Evolutionary conservation across 441 rosid genomes (phyloP), one percentile per base, ranked within the genome.

Genomic region (Capsella rubella): DNA sequence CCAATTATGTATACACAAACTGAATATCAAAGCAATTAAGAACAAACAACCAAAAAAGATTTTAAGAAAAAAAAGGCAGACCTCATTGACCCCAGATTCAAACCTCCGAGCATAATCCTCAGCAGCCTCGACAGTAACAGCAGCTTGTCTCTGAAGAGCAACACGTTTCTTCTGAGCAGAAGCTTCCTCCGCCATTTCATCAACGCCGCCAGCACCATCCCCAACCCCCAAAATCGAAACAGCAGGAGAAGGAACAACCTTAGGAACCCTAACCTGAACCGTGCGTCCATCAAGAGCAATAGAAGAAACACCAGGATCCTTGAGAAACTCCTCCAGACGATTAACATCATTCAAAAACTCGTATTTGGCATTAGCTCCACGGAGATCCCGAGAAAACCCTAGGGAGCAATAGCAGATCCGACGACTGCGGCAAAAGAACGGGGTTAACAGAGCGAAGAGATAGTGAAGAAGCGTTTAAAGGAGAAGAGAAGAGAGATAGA

Each of bases 381-480:
- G 95, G 82, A 87, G 95, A 80, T 71, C 68, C 70, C 81, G 84
- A 64, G 90, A 85, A 89, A 95, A 95, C 93, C 98, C 99, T 93
- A 93, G 82, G 58, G 89, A 43, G 80, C 98, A 95, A 80, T 68
- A 87, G 86, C 99, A 93, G 78, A 95, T 89, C 75, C 94, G 87
- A 61, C 92, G 96, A 73, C 99, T 93, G 74, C 90, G 79, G 64
- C 43, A 4, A 29, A 42, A 45, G 25, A 2, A 32, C 4, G 15
- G 42, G 4, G 7, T 47, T 27, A 40, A 66, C 8, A 31, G 35
- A 16, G 60, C 39, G 63, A 51, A 46, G 67, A 67, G 35, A 74
- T n/a, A 57, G 47, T 40, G 64, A 55, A 21, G 25, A 27, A 27
- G 28, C 69, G 51, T 28, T 16, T 2, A 34, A 69, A 18, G 25